Base-by-base conservation (phyloP, 2,329 filamentous ascomycete species). In the Nectriaceae sp. region DNA sequence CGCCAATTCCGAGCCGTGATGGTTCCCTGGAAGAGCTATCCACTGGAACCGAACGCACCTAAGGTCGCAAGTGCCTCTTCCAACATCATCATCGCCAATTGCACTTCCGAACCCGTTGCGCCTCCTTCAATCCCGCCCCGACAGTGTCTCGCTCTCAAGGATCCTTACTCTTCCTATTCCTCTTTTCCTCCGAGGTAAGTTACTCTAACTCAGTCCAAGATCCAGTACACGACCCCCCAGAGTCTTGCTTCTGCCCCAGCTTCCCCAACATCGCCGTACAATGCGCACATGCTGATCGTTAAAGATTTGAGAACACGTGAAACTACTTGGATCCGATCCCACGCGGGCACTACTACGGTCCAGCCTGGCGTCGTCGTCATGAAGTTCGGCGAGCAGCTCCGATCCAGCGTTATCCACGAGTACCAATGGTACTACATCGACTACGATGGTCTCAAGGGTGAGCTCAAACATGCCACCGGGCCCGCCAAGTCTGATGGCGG, bases 361-460 rank as follows among this genome's bases (percentile, higher is more conserved):
- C 65, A 67, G 26, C 80, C 78, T 38, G 79, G 80, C 51, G 68
- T 77, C 55, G 67, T 83, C 73, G 75, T 81, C 75, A 87, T 87
- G 83, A 87, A 87, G 80, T 99, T 97, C 79, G 94, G 94, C 70
- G 90, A 97, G 74, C 92, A 99, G 80, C 85, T 99, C 65, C 90
- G 90, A 57, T 93, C 90, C 65, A 97, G 92, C 68, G 82, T 96
- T 66, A 96, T 97, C 73, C 91, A 89, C 77, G 92, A 97, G 75
- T 99, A 95, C 76, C 87, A 92, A 70, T 96, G 92, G 86, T 90
- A 96, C 77, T 99, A 99, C 75, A 97, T 99, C 73, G 88, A 90
- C 74, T 99, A 99, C 75, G 92, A 97, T 69, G 89, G 87, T 57
- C 82, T 99, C 42, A 99, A 99, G 75, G 79, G 82, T 59, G 85